A percentile compares a stretch with the other conserved stretches of the same genome.
phyloP scores from a whole-genome alignment of 1,284 basidiomycete genomes.

The Ceratobasidium sp. region DNA sequence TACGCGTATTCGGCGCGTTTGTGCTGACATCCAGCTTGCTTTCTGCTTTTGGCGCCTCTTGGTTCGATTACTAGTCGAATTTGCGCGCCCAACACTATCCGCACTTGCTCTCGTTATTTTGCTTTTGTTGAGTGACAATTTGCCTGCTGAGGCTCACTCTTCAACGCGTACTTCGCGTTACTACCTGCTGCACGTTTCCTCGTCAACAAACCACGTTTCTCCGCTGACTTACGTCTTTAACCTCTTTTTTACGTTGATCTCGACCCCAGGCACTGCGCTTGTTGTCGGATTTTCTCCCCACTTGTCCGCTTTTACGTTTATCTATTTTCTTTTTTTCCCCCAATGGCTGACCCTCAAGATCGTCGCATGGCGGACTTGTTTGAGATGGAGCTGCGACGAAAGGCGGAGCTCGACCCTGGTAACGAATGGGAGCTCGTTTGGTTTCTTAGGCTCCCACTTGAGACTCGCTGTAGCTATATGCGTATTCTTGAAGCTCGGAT shows the following conservation, averaged over 20 bases:
- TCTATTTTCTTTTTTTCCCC: background rate
- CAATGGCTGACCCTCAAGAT: constrained; percentile 12
- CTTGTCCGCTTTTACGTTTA: background rate
- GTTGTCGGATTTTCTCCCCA: background rate
- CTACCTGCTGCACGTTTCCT: background rate
- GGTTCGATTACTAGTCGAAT: constrained; percentile 2
- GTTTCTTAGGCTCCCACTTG: too few species aligned
- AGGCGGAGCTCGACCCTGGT: constrained; percentile 18
- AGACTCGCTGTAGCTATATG: constrained; percentile 12
- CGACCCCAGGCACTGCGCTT: background rate
- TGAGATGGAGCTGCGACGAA: constrained; percentile 12
- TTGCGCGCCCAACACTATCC: background rate
- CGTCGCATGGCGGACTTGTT: constrained; percentile 10
- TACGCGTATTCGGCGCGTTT: background rate
- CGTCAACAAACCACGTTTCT: background rate
- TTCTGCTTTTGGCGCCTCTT: background rate
- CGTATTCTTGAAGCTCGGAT: constrained; percentile 13
- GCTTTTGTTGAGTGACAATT: background rate
- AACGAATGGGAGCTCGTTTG: constrained; percentile 31
- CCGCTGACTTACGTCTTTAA: background rate
- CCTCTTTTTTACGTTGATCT: background rate
- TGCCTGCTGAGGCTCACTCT: too few species aligned
- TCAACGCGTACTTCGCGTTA: too few species aligned
- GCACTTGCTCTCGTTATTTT: background rate
- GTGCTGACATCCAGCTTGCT: background rate